phyloP scores from a whole-genome alignment of 176 grass and related monocot species.

The Alopecurus myosuroides region DNA sequence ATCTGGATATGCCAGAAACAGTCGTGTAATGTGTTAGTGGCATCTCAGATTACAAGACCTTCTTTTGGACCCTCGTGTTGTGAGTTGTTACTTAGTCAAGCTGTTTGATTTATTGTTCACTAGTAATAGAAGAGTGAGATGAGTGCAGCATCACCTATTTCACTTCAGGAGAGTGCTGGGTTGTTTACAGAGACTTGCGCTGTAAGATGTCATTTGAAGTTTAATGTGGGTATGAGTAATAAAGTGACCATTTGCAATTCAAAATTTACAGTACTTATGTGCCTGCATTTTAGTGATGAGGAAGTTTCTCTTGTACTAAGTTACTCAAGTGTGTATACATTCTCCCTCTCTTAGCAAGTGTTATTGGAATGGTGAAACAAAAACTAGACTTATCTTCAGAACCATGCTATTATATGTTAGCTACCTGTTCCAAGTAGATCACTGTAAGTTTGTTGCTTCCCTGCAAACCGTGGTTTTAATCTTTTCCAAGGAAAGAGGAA shows the following conservation, averaged over 20 bases:
- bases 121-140: background rate
- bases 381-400: background rate
- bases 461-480: background rate
- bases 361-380: background rate
- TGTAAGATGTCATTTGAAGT: background rate
- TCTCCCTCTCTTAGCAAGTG: conserved; percentile 1
- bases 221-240: background rate
- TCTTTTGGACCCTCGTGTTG: background rate
- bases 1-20: background rate
- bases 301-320: background rate
- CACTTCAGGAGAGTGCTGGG: background rate
- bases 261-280: background rate
- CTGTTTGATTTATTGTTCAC: background rate
- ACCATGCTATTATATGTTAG: background rate
- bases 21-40: background rate
- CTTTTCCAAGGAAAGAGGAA: background rate
- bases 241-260: background rate
- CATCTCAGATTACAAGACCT: background rate
- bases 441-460: conserved; percentile 1
- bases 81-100: background rate
- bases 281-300: background rate
- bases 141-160: background rate
- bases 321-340: background rate
- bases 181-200: background rate
- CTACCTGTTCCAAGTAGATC: background rate